phyloP scores from a whole-genome alignment of 176 grass and related monocot species.

The Eragrostis nindensis region DNA sequence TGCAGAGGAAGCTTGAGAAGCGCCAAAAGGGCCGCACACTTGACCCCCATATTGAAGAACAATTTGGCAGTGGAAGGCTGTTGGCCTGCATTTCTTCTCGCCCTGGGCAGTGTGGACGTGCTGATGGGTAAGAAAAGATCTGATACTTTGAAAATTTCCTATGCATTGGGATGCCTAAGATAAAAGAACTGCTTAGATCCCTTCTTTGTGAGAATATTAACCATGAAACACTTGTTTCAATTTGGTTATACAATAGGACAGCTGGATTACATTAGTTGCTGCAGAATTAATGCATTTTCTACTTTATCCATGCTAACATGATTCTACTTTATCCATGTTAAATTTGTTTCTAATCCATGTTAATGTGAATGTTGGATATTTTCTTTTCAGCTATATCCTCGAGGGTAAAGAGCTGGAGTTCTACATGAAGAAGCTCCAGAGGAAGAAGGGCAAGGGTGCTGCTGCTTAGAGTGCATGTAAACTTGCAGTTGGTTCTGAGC shows the following conservation, averaged over 20 bases:
- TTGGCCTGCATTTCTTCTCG: slow-evolving; percentile 77
- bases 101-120: slow-evolving; percentile 74
- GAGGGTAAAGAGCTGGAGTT: slow-evolving; percentile 85
- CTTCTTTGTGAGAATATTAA: too few relatives aligned
- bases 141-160: neutral
- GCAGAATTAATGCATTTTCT: neutral
- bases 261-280: neutral
- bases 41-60: slow-evolving; percentile 75
- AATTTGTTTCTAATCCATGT: too few relatives aligned
- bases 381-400: slow-evolving; percentile 59
- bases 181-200: too few relatives aligned
- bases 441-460: slow-evolving; percentile 80
- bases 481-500: neutral
- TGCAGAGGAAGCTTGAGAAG: slow-evolving; percentile 70
- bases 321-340: too few relatives aligned
- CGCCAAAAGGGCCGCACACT: slow-evolving; percentile 68
- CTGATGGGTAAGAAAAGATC: slow-evolving; percentile 62
- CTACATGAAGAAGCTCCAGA: slow-evolving; percentile 83
- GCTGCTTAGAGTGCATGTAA: slow-evolving; percentile 37
- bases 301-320: too few relatives aligned
- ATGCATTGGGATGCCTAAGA: too few relatives aligned
- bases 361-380: neutral
- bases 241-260: too few relatives aligned
- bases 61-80: slow-evolving; percentile 71
- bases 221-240: too few relatives aligned